Evolutionary conservation across 2,329 filamentous ascomycete species (phyloP).

Genomic region (Ceratocystiopsis sp.): DNA sequence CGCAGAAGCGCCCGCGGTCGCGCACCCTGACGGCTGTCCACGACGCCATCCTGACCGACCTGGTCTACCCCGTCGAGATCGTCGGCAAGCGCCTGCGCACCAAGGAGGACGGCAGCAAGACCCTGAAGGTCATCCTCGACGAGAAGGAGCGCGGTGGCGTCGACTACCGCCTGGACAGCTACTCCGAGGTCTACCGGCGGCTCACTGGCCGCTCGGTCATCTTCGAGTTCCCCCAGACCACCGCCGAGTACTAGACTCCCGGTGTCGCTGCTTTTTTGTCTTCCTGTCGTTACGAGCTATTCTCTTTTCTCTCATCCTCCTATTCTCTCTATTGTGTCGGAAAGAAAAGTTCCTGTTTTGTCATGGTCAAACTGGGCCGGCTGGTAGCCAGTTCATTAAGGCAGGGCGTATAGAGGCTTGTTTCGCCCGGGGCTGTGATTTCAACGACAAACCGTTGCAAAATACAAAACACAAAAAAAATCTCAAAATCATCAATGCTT

Average conservation of each 20-base stretch:
- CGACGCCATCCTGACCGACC: constrained; percentile 93
- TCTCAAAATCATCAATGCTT: not conserved
- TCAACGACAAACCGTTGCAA: too few relatives aligned
- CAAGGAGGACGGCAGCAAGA: constrained; percentile 97
- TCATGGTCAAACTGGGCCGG: too few relatives aligned
- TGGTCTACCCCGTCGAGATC: constrained; percentile 99
- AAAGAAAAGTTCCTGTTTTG: not conserved
- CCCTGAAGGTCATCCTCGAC: constrained; percentile 96
- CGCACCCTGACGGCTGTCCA: constrained; percentile 97
- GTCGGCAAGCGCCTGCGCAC: constrained; percentile 97
- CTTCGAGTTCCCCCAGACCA: constrained; percentile 94
- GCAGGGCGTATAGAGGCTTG: too few relatives aligned
- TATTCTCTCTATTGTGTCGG: not conserved
- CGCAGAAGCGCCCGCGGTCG: constrained; percentile 95
- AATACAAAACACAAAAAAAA: not conserved
- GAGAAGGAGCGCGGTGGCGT: constrained; percentile 99
- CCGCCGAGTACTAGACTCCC: constrained; percentile 56
- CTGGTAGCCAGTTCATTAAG: not conserved
- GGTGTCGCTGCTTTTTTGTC: not conserved
- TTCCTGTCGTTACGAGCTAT: not conserved
- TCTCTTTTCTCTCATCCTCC: too few relatives aligned
- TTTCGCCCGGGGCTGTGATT: too few relatives aligned
- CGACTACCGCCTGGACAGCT: constrained; percentile 98
- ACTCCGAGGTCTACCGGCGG: constrained; percentile 98
- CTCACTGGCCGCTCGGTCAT: constrained; percentile 90